Evolutionary conservation across 768 basidiomycete species (phyloP), one percentile per base, ranked within the genome.

Genomic region (Amanita subjunquillea): DNA sequence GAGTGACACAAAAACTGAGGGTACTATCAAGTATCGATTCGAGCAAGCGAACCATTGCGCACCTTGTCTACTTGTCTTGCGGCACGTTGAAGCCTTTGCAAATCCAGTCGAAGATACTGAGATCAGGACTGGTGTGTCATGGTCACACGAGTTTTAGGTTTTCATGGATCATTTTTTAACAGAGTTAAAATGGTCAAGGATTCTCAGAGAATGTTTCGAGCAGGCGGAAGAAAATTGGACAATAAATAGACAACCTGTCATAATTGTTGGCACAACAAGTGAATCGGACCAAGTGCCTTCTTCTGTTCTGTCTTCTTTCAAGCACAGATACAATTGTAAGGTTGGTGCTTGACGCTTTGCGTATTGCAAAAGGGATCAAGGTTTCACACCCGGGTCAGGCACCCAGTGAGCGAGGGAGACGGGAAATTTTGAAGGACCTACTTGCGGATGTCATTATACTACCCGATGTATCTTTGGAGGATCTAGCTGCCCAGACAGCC

Each of bases 401-500:
- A 15, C 91, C 91, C 0, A 80, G 73, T 55, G 95, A 98, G 67
- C 61, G 65, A 6, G 85, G 91, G 57, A 76, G 96, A 40, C 65
- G 77, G 38, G 72, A 71, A 49, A 80, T 91, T 38, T 70, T 95
- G 23, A 56, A 63, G 3, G 69, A 67, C 32, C 59, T 81, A 22
- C 63, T 84, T 4, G 54, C 62, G 2, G 65, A 67, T 9, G 63
- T 65, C 23, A 46, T 56, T 0, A 59, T 93, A 32, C 78, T 83
- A 0, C 77, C 87, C 0, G 96, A 99, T 67, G 83, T 96, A 2
- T 85, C 85, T 6, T 53, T 95, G n/a, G 64, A 69, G 34, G 64
- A 67, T 4, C 58, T 98, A 3, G 91, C 96, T 3, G 78, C 79
- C 2, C 90, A 95, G 62, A 95, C 94, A 3, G 96, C 96, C 13